Evolutionary conservation across 1,284 basidiomycete species (phyloP).

Genomic region (Naganishia cerealis): DNA sequence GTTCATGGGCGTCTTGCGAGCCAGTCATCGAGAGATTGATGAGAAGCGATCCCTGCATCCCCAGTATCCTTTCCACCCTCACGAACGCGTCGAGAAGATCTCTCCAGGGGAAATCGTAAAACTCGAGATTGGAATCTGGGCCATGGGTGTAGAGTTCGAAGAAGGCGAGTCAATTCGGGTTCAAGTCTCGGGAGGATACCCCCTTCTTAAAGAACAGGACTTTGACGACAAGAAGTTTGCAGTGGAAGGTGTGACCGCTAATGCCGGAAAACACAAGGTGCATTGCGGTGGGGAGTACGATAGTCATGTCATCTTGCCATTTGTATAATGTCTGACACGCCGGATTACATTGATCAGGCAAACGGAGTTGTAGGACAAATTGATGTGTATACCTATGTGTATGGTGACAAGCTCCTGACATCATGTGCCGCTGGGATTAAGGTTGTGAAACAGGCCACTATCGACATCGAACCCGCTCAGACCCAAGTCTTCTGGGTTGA

Average conservation of each 20-base stretch:
- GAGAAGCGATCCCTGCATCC: conserved; percentile 24
- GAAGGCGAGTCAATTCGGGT: conserved; percentile 40
- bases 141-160: conserved; percentile 41
- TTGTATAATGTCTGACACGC: not conserved
- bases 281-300: conserved; percentile 36
- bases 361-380: not conserved
- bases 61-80: conserved; percentile 35
- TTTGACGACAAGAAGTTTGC: conserved; percentile 28
- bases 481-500: conserved; percentile 18
- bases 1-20: conserved; percentile 40
- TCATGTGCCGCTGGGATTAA: not conserved
- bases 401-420: not conserved
- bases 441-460: not conserved
- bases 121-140: conserved; percentile 44
- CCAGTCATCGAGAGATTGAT: conserved; percentile 39
- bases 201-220: conserved; percentile 34
- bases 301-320: conserved; percentile 32
- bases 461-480: not conserved
- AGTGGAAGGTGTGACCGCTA: conserved; percentile 31
- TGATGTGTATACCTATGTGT: not conserved
- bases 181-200: conserved; percentile 36
- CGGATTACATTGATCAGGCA: not conserved
- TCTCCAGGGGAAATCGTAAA: conserved; percentile 37
- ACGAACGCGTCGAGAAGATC: conserved; percentile 37
- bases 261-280: conserved; percentile 34